Evolutionary conservation across 129 eudicot species (phyloP), one percentile per base, ranked within the genome.

Genomic region (Helianthus tuberosus): DNA sequence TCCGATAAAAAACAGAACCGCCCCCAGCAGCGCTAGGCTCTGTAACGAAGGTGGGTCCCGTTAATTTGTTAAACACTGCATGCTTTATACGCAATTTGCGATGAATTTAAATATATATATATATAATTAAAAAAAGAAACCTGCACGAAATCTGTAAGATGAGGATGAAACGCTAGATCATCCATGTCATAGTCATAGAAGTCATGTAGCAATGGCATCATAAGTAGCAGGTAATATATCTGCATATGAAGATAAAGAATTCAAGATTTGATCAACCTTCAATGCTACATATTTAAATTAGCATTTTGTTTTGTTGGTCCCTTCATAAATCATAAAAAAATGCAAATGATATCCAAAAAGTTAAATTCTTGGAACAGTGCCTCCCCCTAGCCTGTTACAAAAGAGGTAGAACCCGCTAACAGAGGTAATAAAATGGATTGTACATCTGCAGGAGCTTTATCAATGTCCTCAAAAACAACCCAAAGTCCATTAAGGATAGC

Each of bases 1-100:
- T 51, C 86, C 97, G 11, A 91, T 54, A 68, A 84, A 88, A 72
- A 48, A 91, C 0, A 91, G 74, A 86, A 91, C 82, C 25, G 97
- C 96, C 3, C 97, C 97, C 8, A 88, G 44, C 6, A 84, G 73
- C 15, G 97, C 95, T 66, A 84, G 36, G 14, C 65, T 43, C 96
- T 90, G 85, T 77, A 61, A 51, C 65, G 35, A 83, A 55, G 6
- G 17, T 13, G 66, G 43, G 41, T 60, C 43, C 43, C 43, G 66
- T 60, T 29, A 60, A 60, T 20, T 20, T 0, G 23, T 20, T 20
- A 20, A n/a, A 32, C 46, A 0, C 5, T 41, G 9, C 46, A 8
- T 41, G 9, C 9, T 41, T 41, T 41, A 41, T 41, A 41, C 9
- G 10, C 46, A 41, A 41, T 41, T 41, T 6, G 46, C 46, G 6